Base-by-base conservation (phyloP, 371 early-diverging fungal species). In the Mucor circinelloides region DNA sequence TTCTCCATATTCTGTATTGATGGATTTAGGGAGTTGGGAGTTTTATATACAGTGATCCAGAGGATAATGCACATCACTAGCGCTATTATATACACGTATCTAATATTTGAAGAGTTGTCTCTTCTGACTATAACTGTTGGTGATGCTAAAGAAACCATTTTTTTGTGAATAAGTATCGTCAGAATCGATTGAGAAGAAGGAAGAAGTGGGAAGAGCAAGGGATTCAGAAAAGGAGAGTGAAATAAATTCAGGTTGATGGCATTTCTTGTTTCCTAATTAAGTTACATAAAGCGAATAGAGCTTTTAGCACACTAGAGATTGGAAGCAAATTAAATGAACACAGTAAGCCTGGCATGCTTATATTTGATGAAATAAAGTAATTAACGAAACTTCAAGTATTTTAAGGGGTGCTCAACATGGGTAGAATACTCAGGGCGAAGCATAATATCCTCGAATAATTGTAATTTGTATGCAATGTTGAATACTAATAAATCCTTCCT, bases 21-120 rank as follows among this genome's bases (percentile, higher is more conserved):
- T 3, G 46, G 46, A 9, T 21, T 21, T 21, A 46, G 3, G 21
- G 46, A 46, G 46, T 2, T 4, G 48, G 28, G 48, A 19, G 19
- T 31, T 23, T 19, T 48, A n/a, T 69, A 69, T 6, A 59, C 57
- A 25, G 58, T 62, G n/a, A 63, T 48, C 68, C 68, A 69, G 1
- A 63, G 48, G 25, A 63, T 10, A 25, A 64, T 36, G 40, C 69
- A 69, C 1, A 46, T 38, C 36, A 62, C 32, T 2, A 68, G 1
- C 0, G 68, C 46, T 3, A 30, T 21, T 6, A 58, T 57, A 30
- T 61, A 68, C 10, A 63, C 46, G 13, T 58, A 63, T 50, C 48
- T 68, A 19, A 44, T 12, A 19, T 36, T 61, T 15, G 19, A 58
- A 46, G 46, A 21, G 10, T 21, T 21, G 9, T 66, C 40, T 23